Evolutionary conservation across 2,329 filamentous ascomycete species (phyloP).

Genomic region (Diaporthe amygdali): DNA sequence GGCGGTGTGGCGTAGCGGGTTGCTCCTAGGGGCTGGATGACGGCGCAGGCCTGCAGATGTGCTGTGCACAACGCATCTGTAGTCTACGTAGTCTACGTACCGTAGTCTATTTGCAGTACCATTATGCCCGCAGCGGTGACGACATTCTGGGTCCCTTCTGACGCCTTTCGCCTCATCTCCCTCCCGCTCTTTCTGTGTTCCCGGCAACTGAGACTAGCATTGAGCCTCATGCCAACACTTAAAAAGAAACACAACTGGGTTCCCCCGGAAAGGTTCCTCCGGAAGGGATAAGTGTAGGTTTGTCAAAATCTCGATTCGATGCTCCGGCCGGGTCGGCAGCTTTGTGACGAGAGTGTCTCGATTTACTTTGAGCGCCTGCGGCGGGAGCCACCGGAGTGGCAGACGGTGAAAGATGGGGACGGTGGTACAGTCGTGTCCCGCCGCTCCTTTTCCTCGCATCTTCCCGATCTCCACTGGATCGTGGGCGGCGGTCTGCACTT

Average conservation of each 20-base stretch:
- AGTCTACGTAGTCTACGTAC: not conserved
- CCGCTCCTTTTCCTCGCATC: not conserved
- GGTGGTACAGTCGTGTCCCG: not conserved
- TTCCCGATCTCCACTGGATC: not conserved
- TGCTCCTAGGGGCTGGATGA: not conserved
- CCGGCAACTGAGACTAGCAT: not conserved
- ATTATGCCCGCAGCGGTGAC: not conserved
- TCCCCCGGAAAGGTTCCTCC: no score
- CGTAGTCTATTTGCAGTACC: not conserved
- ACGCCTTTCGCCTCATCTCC: not conserved
- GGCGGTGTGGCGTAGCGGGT: slow-evolving; percentile 12
- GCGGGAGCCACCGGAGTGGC: not conserved
- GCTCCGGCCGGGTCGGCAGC: not conserved
- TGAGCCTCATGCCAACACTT: not conserved
- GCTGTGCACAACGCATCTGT: not conserved
- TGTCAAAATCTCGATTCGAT: not conserved
- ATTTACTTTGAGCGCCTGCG: not conserved
- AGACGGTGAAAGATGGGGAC: not conserved
- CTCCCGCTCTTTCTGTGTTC: not conserved
- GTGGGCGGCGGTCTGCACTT: slow-evolving; percentile 1
- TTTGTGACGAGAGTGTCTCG: not conserved
- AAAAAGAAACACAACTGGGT: not conserved
- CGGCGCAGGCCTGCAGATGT: not conserved
- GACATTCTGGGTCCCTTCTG: not conserved
- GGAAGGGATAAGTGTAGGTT: not conserved